These are phyloP conservation scores for Apiotrichum mycotoxinovorans DNA, from an alignment of 1,284 basidiomycete genomes.

Conservation along the genomic window DNA sequence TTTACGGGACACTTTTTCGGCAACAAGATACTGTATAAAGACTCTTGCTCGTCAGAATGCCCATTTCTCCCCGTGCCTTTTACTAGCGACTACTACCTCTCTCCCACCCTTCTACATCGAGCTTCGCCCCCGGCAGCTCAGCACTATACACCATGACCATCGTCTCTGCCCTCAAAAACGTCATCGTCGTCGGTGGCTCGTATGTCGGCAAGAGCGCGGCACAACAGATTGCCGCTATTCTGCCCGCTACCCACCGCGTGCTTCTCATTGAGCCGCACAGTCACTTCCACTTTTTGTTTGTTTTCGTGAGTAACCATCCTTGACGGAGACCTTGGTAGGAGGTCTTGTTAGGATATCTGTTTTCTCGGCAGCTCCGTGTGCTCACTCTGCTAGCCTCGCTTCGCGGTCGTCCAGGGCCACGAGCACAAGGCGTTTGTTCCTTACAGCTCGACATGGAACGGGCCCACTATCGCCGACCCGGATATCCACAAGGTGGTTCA, in stretches of 20 bases:
- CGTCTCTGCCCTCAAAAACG: constrained; percentile 11
- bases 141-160: background rate
- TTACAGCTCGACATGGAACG: constrained; percentile 29
- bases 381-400: constrained; percentile 52
- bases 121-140: background rate
- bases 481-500: constrained; percentile 16
- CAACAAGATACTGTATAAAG: no score
- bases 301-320: constrained; percentile 24
- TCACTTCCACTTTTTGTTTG: constrained; percentile 38
- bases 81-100: no score
- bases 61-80: no score
- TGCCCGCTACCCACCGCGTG: constrained; percentile 12
- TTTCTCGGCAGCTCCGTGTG: no score
- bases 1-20: no score
- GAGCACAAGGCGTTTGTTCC: constrained; percentile 67
- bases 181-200: constrained; percentile 28
- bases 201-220: constrained; percentile 28
- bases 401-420: constrained; percentile 62
- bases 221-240: constrained; percentile 19
- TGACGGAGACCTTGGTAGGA: no score
- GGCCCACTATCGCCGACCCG: constrained; percentile 3
- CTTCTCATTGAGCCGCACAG: constrained; percentile 34
- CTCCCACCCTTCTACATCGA: background rate
- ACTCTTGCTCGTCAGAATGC: no score
- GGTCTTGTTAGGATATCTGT: no score